Base-by-base conservation (phyloP, 148 eudicot genomes). In the Selenicereus undatus region DNA sequence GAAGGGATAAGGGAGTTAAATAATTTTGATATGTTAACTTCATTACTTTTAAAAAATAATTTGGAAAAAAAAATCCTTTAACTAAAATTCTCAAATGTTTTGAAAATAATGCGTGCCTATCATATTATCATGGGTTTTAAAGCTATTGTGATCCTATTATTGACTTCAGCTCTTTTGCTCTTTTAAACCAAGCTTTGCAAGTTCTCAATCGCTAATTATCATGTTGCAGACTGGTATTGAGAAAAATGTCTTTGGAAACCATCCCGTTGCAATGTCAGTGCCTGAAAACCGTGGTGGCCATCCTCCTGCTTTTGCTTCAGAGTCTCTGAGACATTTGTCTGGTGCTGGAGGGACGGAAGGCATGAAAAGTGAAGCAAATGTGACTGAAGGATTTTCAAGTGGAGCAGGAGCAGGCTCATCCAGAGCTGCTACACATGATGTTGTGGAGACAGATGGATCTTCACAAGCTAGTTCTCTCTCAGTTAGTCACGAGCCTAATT, bases 171-270 rank as follows among this genome's bases (percentile, higher is more conserved):
- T 32, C 52, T n/a, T 8, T 0, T 43, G 62, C 29, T 30, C 27
- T 66, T 43, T 58, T 58, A 1, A n/a, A 51, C 20, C 29, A 56
- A 74, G 26, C 72, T 74, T 71, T 32, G 27, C 13, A 39, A 14
- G 45, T 24, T 75, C 27, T 64, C 66, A 72, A 42, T 71, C 51
- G 58, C 36, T 73, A 27, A 60, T 80, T 76, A 8, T 48, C 26
- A n/a, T 56, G 36, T 45, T 90, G 92, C 92, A 95, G 98, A 90
- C 92, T 87, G 97, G 97, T 71, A 73, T 91, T 79, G 96, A 95
- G 86, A 95, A 93, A 85, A 93, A 92, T 78, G 86, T 93, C 66
- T 93, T 93, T 72, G 98, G 98, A 62, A 93, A 90, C 77, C 91
- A 91, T 88, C 94, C 92, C 71, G 94, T 91, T 76, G 86, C 94